Conservation (phyloP, 2,329 filamentous ascomycete species). For the Sphaceloma murrayae region DNA sequence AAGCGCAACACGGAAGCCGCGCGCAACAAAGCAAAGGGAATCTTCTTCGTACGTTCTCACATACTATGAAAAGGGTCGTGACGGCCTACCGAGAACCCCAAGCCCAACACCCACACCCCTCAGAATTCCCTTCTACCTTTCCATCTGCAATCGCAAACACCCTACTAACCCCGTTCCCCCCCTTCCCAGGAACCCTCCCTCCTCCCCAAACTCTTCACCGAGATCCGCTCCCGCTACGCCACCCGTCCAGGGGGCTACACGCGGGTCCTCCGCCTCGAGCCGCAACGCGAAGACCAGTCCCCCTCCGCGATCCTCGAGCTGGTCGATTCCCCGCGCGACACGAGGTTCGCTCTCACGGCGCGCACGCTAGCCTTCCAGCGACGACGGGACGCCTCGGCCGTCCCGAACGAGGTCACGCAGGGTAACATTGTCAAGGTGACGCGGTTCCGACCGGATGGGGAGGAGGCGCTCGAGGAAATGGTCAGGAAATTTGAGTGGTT, state of each 20-base stretch:
- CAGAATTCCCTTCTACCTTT: background rate
- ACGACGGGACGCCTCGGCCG: conserved; percentile 36
- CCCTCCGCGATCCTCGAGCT: conserved; percentile 86
- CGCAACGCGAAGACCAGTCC: conserved; percentile 78
- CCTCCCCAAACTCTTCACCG: conserved; percentile 79
- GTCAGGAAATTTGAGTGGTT: conserved; percentile 38
- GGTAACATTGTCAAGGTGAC: conserved; percentile 80
- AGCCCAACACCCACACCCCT: background rate
- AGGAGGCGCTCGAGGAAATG: conserved; percentile 54
- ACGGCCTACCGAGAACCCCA: background rate
- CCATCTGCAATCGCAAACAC: background rate
- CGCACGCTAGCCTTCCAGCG: conserved; percentile 61
- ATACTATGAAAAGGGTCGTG: no score
- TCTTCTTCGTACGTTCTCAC: conserved; percentile 58
- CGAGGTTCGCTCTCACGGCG: conserved; percentile 90
- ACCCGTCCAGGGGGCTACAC: conserved; percentile 84
- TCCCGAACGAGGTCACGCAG: conserved; percentile 60
- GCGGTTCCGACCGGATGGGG: conserved; percentile 57
- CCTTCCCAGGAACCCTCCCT: conserved; percentile 55
- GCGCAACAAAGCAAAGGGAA: conserved; percentile 61
- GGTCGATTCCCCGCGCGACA: conserved; percentile 86
- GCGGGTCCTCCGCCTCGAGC: conserved; percentile 83
- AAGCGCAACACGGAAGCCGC: conserved; percentile 87
- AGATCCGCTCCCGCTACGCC: conserved; percentile 69
- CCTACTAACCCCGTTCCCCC: background rate